These are phyloP conservation scores for Lentinula edodes DNA, from an alignment of 768 basidiomycete genomes.

Conservation along the genomic window DNA sequence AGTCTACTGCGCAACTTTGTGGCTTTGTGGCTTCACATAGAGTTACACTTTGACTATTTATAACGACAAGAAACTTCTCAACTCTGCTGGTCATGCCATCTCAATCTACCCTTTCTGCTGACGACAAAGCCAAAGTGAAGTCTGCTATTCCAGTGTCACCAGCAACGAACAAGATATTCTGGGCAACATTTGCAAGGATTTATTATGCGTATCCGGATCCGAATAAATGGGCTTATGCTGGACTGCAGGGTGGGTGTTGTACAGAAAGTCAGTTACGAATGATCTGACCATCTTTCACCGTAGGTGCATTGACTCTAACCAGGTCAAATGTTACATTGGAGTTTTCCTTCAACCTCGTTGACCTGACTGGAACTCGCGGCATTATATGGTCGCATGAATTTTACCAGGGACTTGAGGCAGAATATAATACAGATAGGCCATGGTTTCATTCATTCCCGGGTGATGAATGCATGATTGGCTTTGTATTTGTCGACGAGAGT, in stretches of 20 bases:
- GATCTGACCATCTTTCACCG: neutral
- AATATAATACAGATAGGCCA: conserved; percentile 72
- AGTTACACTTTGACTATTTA: no score
- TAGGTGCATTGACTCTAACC: conserved; percentile 59
- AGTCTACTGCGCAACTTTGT: no score
- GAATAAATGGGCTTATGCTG: conserved; percentile 78
- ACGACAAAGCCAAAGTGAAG: conserved; percentile 79
- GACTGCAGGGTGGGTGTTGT: conserved; percentile 62
- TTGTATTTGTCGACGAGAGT: conserved; percentile 82
- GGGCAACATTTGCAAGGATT: conserved; percentile 78
- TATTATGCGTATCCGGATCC: conserved; percentile 86
- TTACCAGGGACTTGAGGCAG: conserved; percentile 63
- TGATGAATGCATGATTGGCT: conserved; percentile 87
- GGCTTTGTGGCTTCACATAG: no score
- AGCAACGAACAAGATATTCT: conserved; percentile 63
- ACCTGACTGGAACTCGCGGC: conserved; percentile 77
- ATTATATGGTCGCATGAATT: conserved; percentile 93
- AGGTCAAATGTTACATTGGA: conserved; percentile 52
- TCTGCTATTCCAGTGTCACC: conserved; percentile 44
- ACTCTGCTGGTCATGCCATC: conserved; percentile 50
- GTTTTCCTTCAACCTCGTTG: conserved; percentile 73
- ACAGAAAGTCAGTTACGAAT: neutral
- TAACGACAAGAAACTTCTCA: no score
- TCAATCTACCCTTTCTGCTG: conserved; percentile 59
- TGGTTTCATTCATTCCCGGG: conserved; percentile 92